These are phyloP conservation scores for Cucumis melo DNA, from an alignment of 306 rosid genomes.

Conservation along the genomic window DNA sequence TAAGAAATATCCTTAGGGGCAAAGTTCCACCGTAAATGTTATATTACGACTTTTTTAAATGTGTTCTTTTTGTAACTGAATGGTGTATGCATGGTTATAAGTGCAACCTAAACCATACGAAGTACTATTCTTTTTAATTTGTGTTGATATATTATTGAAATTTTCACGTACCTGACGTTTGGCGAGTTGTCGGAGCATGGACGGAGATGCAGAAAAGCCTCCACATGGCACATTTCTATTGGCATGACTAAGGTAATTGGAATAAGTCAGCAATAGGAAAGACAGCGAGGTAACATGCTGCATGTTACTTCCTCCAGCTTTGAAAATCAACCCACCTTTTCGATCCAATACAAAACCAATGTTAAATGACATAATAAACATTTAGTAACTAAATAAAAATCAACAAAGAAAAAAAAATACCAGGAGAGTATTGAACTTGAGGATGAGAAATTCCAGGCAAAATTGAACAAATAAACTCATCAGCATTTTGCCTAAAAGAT, in stretches of 20 bases:
- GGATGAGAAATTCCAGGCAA: conserved; percentile 86
- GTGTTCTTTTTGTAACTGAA: too few relatives aligned
- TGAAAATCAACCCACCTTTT: conserved; percentile 83
- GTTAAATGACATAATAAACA: not conserved
- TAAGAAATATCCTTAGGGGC: too few relatives aligned
- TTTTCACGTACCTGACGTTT: conserved; percentile 48
- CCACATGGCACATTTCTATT: conserved; percentile 81
- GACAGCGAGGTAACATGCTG: conserved; percentile 94
- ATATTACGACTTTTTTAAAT: too few relatives aligned
- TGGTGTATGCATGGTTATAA: too few relatives aligned
- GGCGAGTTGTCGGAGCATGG: conserved; percentile 55
- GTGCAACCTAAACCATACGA: too few relatives aligned
- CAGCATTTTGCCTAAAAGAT: conserved; percentile 79
- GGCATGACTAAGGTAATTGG: conserved; percentile 90
- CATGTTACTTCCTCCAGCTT: conserved; percentile 98
- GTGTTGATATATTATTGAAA: not conserved
- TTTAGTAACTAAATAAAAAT: not conserved
- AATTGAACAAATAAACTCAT: conserved; percentile 72
- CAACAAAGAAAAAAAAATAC: conserved; percentile 19
- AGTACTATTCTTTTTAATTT: not conserved
- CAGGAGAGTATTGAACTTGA: conserved; percentile 92
- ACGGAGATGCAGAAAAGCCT: conserved; percentile 49
- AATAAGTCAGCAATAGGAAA: conserved; percentile 66
- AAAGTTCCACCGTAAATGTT: too few relatives aligned
- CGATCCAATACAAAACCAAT: not conserved